Conservation (phyloP, 306 rosid species). For the Comarum palustre region DNA sequence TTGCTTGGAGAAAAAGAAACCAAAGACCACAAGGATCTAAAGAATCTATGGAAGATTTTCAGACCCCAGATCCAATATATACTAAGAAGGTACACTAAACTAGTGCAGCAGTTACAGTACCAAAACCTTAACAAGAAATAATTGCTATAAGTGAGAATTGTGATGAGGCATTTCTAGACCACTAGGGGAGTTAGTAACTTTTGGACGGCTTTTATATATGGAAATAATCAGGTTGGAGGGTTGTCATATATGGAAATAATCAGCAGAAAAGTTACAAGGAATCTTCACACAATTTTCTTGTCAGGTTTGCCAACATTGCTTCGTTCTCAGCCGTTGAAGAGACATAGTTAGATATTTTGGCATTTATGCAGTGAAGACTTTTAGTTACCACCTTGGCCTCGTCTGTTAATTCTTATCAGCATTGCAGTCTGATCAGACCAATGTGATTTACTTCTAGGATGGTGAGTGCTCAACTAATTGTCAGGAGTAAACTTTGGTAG, state of each 20-base stretch:
- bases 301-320: slow-evolving; percentile 7
- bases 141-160: not conserved
- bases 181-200: not conserved
- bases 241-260: not conserved
- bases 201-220: not conserved
- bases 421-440: not conserved
- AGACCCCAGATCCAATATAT: slow-evolving; percentile 11
- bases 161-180: not conserved
- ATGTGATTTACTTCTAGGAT: not conserved
- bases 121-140: not conserved
- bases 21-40: not conserved
- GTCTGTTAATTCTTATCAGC: slow-evolving; percentile 15
- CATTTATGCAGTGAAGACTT: slow-evolving; percentile 2
- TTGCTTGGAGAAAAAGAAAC: not conserved
- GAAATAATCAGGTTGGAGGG: not conserved
- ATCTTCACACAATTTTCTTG: slow-evolving; percentile 3
- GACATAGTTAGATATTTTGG: too few species aligned
- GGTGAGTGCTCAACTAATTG: not conserved
- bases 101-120: not conserved
- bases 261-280: slow-evolving; percentile 9
- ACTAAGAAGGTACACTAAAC: slow-evolving; percentile 4
- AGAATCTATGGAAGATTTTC: slow-evolving; percentile 14
- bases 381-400: not conserved
- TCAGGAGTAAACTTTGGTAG: not conserved
- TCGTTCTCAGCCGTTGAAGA: slow-evolving; percentile 18